A percentile compares a stretch with the other conserved stretches of the same genome.
phyloP scores from a whole-genome alignment of 192 early-diverging fungal species.

The Entophlyctis helioformis region DNA sequence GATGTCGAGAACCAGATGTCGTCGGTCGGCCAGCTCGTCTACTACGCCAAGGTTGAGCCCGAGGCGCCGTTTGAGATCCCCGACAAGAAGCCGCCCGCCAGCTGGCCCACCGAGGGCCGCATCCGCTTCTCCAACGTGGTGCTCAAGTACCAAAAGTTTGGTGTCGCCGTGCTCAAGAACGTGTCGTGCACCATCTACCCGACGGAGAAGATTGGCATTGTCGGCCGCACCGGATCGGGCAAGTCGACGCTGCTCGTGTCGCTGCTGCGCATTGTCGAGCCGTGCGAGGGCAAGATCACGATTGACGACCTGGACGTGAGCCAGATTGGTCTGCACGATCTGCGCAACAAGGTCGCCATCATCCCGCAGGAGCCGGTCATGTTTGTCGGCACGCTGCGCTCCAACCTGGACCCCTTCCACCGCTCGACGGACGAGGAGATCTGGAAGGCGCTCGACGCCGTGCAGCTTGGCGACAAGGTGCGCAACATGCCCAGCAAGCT shows the following conservation, averaged over 20 bases:
- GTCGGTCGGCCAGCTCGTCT: conserved; percentile 43
- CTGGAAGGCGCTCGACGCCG: conserved; percentile 46
- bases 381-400: conserved; percentile 64
- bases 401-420: conserved; percentile 76
- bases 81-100: conserved; percentile 14
- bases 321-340: conserved; percentile 46
- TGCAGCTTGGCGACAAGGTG: conserved; percentile 40
- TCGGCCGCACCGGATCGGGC: conserved; percentile 66
- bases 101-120: conserved; percentile 9
- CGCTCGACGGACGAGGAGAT: conserved; percentile 50
- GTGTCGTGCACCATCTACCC: conserved; percentile 59
- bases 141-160: conserved; percentile 52
- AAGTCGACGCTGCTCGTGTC: conserved; percentile 56
- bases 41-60: conserved; percentile 32
- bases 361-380: conserved; percentile 81
- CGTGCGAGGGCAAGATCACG: conserved; percentile 33
- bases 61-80: conserved; percentile 34
- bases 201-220: conserved; percentile 78
- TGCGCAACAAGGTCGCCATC: conserved; percentile 63
- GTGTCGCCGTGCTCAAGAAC: conserved; percentile 60
- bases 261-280: conserved; percentile 40
- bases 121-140: conserved; percentile 57
- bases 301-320: conserved; percentile 68
- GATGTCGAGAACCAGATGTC: conserved; percentile 50
- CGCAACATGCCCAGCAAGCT: conserved; percentile 33